phyloP scores from a whole-genome alignment of 805 yeast genomes.

The Starmerella geochares region DNA sequence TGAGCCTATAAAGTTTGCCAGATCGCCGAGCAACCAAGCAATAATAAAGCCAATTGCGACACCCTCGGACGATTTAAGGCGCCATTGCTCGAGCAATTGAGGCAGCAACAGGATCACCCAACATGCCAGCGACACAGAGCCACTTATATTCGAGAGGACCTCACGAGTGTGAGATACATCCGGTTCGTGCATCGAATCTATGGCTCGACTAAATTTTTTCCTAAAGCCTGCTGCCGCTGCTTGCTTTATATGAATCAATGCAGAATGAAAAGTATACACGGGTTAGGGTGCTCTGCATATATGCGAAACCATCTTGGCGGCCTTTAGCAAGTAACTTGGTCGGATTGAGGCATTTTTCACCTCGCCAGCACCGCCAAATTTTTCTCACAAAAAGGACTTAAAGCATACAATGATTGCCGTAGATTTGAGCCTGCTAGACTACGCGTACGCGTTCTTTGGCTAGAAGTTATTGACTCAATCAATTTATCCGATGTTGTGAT shows the following conservation, averaged over 20 bases:
- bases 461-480: neutral
- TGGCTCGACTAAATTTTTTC: too few species aligned
- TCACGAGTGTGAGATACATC: slow-evolving; percentile 9
- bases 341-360: too few species aligned
- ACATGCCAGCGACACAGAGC: slow-evolving; percentile 63
- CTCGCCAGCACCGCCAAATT: too few species aligned
- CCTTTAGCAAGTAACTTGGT: too few species aligned
- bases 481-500: neutral
- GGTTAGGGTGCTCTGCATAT: neutral
- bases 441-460: neutral
- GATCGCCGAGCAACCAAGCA: slow-evolving; percentile 65
- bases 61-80: slow-evolving; percentile 62
- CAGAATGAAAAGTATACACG: slow-evolving; percentile 3
- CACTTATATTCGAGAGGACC: slow-evolving; percentile 48
- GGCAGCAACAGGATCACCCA: slow-evolving; percentile 71
- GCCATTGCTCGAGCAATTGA: slow-evolving; percentile 72
- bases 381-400: too few species aligned
- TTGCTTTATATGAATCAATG: neutral
- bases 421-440: too few species aligned
- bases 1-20: slow-evolving; percentile 57
- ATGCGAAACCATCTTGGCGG: neutral
- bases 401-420: too few species aligned
- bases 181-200: neutral
- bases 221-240: neutral
- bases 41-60: slow-evolving; percentile 56